phyloP scores from a whole-genome alignment of 495 filamentous ascomycete species.

The Cercophora samala region DNA sequence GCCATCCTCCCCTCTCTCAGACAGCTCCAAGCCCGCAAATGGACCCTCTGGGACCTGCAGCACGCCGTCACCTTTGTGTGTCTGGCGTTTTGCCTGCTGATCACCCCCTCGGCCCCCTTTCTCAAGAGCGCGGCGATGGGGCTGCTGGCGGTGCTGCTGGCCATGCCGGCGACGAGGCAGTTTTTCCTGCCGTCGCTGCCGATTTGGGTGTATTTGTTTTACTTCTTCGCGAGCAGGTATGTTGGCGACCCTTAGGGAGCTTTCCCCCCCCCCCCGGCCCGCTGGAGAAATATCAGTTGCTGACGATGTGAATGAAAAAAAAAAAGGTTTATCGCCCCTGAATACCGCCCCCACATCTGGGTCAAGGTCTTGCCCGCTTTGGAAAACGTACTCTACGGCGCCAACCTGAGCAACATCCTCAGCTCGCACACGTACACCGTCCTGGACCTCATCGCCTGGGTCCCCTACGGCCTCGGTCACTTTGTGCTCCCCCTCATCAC shows the following conservation, averaged over 20 bases:
- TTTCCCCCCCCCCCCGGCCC: no score
- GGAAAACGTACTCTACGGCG: constrained; percentile 94
- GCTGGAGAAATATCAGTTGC: no score
- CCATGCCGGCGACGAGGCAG: constrained; percentile 83
- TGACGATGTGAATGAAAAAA: not conserved
- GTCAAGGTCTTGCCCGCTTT: constrained; percentile 91
- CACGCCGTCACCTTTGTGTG: constrained; percentile 71
- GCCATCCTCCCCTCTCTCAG: constrained; percentile 69
- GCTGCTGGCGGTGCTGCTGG: constrained; percentile 63
- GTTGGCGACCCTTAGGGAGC: constrained; percentile 41
- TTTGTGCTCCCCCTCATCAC: constrained; percentile 77
- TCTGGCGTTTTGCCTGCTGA: constrained; percentile 74
- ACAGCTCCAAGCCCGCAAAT: constrained; percentile 68
- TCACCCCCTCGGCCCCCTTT: constrained; percentile 73
- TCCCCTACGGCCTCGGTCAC: constrained; percentile 88
- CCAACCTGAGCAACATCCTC: constrained; percentile 92
- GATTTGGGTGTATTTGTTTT: constrained; percentile 76
- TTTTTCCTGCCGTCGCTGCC: constrained; percentile 87
- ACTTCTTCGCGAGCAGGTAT: constrained; percentile 88
- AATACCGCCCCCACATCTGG: constrained; percentile 87
- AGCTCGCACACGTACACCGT: constrained; percentile 78
- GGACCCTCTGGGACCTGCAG: constrained; percentile 84
- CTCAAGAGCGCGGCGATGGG: constrained; percentile 66
- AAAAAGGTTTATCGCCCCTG: constrained; percentile 67
- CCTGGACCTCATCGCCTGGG: constrained; percentile 84